Conservation (phyloP, 139 green algal species). For the Marvania coccoides region DNA sequence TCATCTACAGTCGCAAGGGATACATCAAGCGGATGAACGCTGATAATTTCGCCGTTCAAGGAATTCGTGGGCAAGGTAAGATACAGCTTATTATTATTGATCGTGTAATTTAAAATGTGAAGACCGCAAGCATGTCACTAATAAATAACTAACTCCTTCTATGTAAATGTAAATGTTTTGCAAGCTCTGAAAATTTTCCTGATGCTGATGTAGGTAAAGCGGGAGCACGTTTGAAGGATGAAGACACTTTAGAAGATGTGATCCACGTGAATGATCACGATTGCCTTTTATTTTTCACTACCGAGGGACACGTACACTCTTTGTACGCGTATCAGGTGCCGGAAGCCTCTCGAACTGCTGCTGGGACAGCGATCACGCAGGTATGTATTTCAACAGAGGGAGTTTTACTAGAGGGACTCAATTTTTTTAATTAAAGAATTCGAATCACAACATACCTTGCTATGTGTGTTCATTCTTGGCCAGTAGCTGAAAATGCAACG, state of each 20-base stretch:
- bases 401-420: not conserved
- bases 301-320: constrained; percentile 42
- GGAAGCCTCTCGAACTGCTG: constrained; percentile 43
- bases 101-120: too few relatives aligned
- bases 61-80: constrained; percentile 20
- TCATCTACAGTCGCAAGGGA: constrained; percentile 58
- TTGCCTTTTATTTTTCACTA: constrained; percentile 71
- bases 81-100: not conserved
- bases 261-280: constrained; percentile 59
- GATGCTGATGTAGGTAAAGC: constrained; percentile 30
- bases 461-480: not conserved
- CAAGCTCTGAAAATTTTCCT: not conserved
- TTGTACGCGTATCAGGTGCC: constrained; percentile 65
- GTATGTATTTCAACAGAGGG: not conserved
- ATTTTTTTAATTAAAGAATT: too few relatives aligned
- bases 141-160: not conserved
- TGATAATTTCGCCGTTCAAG: constrained; percentile 52
- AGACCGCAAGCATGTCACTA: too few relatives aligned
- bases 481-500: not conserved
- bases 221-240: constrained; percentile 36
- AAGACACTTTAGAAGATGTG: constrained; percentile 65
- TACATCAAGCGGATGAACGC: constrained; percentile 84
- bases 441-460: too few relatives aligned
- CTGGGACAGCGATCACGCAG: constrained; percentile 41
- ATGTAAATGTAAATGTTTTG: too few relatives aligned